Percentiles rank a stretch among this genome's conserved stretches.
Conservation (phyloP, 2,329 filamentous ascomycete genomes). For the Fusarium incarnatum region DNA sequence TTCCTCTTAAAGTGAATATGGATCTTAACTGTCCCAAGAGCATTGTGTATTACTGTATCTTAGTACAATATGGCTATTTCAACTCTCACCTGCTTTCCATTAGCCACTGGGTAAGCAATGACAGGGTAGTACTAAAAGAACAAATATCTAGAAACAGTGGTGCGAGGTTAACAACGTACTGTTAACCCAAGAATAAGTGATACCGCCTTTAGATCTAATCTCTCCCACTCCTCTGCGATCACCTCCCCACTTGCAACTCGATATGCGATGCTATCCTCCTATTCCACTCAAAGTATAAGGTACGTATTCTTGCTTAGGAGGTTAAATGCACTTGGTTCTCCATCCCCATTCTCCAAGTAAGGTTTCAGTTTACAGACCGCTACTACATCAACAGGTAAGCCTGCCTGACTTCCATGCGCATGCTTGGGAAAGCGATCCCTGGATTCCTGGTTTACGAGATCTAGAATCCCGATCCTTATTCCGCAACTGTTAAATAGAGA, state of each 20-base stretch:
- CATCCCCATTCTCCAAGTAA: not conserved
- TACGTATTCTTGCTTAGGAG: not conserved
- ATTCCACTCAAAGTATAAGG: not conserved
- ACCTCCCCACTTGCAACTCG: not conserved
- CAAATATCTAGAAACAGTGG: no score
- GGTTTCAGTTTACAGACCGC: not conserved
- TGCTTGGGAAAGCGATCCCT: not conserved
- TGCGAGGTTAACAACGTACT: not conserved
- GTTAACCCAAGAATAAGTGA: not conserved
- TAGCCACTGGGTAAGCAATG: no score
- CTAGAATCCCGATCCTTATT: not conserved
- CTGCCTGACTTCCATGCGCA: not conserved
- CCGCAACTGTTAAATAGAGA: not conserved
- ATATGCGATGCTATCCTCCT: not conserved
- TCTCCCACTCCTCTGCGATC: not conserved
- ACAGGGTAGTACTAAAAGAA: no score
- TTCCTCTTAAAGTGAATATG: not conserved
- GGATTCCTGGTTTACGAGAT: not conserved
- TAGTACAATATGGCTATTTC: fast-evolving
- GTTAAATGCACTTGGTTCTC: no score
- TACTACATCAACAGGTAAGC: not conserved
- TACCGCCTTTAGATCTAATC: not conserved
- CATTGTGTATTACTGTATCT: not conserved
- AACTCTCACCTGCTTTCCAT: no score
- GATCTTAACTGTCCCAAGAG: fast-evolving